These are phyloP conservation scores for Trichoderma semiorbis DNA, from an alignment of 2,329 filamentous ascomycete genomes.

Conservation along the genomic window DNA sequence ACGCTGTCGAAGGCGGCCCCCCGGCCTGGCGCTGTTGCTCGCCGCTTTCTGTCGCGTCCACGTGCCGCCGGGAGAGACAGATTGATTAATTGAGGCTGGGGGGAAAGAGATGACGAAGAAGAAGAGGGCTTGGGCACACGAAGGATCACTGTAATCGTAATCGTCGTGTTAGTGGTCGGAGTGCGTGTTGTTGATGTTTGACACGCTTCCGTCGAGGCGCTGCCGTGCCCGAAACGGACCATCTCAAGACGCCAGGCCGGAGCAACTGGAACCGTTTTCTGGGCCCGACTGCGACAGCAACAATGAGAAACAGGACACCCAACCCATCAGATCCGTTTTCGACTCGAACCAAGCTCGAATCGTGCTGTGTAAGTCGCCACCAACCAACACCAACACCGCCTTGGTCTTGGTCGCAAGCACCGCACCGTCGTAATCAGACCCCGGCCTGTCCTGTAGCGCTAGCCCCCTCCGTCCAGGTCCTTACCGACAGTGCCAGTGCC, in stretches of 20 bases:
- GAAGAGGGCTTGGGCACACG: background rate
- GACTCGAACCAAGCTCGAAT: background rate
- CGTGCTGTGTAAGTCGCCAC: background rate
- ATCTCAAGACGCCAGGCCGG: background rate
- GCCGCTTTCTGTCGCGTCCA: slow-evolving; percentile 14
- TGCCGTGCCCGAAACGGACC: background rate
- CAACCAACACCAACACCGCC: slow-evolving; percentile 6
- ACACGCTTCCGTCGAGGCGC: background rate
- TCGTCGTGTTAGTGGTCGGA: background rate
- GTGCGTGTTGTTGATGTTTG: no score
- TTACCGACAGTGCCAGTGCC: background rate
- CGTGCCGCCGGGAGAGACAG: background rate
- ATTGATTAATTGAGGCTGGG: background rate
- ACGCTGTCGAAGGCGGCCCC: slow-evolving; percentile 9
- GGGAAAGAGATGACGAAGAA: background rate
- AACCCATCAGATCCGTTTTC: background rate
- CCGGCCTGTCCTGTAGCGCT: background rate
- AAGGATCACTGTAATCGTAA: background rate
- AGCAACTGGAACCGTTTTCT: background rate
- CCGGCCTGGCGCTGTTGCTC: background rate
- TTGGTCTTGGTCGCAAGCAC: slow-evolving; percentile 15
- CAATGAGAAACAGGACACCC: background rate
- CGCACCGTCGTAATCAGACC: slow-evolving; percentile 8
- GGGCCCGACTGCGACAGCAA: background rate
- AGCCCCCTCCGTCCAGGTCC: background rate